Evolutionary conservation across 768 basidiomycete genomes (phyloP).

Genomic region (Boletus edulis): DNA sequence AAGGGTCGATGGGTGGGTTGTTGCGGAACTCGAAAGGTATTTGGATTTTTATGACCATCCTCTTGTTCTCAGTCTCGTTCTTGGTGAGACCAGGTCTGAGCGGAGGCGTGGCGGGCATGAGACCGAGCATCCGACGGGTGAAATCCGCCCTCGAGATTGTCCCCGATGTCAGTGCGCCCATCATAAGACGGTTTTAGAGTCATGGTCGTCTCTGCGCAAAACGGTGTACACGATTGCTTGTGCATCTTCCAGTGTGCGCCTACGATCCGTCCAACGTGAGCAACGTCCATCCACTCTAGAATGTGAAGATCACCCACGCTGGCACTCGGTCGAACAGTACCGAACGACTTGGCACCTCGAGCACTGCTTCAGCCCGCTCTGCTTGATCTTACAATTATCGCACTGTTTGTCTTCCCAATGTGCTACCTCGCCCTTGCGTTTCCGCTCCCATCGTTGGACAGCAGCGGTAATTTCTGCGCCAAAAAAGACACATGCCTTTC

Average conservation of each 20-base stretch:
- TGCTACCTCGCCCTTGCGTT: background rate
- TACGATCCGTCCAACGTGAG: background rate
- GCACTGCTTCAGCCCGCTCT: too few relatives aligned
- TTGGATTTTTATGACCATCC: background rate
- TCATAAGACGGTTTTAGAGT: background rate
- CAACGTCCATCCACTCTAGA: too few relatives aligned
- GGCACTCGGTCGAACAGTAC: too few relatives aligned
- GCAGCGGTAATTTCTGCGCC: constrained; percentile 45
- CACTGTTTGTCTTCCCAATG: background rate
- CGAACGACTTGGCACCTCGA: too few relatives aligned
- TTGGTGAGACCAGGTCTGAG: background rate
- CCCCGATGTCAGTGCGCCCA: background rate
- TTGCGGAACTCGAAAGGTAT: background rate
- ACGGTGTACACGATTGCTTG: background rate
- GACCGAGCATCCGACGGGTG: background rate
- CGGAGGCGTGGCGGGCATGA: background rate
- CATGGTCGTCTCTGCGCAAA: background rate
- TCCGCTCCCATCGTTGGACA: background rate
- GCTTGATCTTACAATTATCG: background rate
- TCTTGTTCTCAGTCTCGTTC: background rate
- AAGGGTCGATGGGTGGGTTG: too few relatives aligned
- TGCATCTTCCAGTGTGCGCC: background rate
- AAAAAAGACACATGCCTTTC: constrained; percentile 27
- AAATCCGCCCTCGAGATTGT: background rate
- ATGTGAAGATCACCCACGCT: too few relatives aligned